These are phyloP conservation scores for Sporothrix variecibatus DNA, from an alignment of 2,329 filamentous ascomycete species.

Conservation along the genomic window DNA sequence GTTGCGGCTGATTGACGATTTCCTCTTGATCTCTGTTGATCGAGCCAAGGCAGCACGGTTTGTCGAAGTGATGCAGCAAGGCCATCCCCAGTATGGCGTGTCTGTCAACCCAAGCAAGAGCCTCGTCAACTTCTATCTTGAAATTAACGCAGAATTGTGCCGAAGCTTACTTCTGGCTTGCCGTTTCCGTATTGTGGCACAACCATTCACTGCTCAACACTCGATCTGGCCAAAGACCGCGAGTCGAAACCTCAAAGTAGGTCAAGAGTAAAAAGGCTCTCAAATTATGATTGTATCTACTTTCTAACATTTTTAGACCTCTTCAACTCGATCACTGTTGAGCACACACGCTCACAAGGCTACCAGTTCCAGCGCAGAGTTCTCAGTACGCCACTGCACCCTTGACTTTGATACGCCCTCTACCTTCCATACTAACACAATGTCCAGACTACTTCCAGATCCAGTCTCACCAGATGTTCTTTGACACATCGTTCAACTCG, in stretches of 20 bases:
- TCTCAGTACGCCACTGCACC: conserved; percentile 55
- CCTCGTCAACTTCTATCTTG: conserved; percentile 76
- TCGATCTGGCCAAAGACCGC: conserved; percentile 73
- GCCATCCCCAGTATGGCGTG: conserved; percentile 78
- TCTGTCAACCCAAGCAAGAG: conserved; percentile 76
- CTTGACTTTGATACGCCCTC: background rate
- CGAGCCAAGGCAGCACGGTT: conserved; percentile 68
- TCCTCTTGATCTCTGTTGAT: conserved; percentile 80
- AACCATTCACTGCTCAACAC: conserved; percentile 69
- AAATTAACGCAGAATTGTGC: conserved; percentile 54
- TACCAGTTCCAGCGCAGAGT: conserved; percentile 79
- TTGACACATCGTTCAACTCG: conserved; percentile 78
- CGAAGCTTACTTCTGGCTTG: conserved; percentile 44
- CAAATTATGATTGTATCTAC: background rate
- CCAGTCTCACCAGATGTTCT: conserved; percentile 81
- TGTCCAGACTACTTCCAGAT: conserved; percentile 68
- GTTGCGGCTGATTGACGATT: conserved; percentile 87
- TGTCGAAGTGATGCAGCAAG: conserved; percentile 75
- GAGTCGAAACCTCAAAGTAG: conserved; percentile 54
- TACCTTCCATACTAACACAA: background rate
- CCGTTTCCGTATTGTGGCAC: conserved; percentile 89
- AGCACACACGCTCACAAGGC: conserved; percentile 71
- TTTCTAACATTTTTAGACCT: conserved; percentile 45
- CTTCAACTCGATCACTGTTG: conserved; percentile 75
- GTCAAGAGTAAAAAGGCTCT: conserved; percentile 31